Evolutionary conservation across 306 rosid species (phyloP).

Genomic region (Lagenaria siceraria): DNA sequence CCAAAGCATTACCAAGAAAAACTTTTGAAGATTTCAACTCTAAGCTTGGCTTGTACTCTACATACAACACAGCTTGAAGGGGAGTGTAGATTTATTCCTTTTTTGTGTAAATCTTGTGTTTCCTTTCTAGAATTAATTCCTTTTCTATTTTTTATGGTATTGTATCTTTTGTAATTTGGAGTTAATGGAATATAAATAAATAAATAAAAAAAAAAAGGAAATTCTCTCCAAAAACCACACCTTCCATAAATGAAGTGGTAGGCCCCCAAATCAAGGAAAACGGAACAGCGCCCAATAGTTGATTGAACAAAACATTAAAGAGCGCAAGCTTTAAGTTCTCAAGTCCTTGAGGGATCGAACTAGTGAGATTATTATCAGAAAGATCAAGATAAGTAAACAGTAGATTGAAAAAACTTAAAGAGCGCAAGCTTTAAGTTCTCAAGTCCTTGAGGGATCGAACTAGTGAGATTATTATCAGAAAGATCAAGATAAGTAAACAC

Average conservation of each 20-base stretch:
- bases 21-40: too few relatives aligned
- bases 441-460: constrained; percentile 73
- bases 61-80: too few relatives aligned
- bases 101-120: too few relatives aligned
- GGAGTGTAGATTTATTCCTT: too few relatives aligned
- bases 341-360: constrained; percentile 75
- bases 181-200: too few relatives aligned
- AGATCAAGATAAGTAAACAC: constrained; percentile 95
- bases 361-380: constrained; percentile 83
- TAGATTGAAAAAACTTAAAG: constrained; percentile 73
- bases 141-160: too few relatives aligned
- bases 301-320: constrained; percentile 82
- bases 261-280: constrained; percentile 67
- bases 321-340: constrained; percentile 94
- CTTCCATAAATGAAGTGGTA: constrained; percentile 91
- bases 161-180: too few relatives aligned
- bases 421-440: constrained; percentile 92
- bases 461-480: constrained; percentile 81
- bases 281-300: constrained; percentile 78
- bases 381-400: constrained; percentile 93
- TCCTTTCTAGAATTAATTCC: too few relatives aligned
- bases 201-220: too few relatives aligned
- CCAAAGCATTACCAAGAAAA: too few relatives aligned
- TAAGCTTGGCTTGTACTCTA: too few relatives aligned
- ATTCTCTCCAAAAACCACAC: too few relatives aligned